Evolutionary conservation across 805 yeast genomes (phyloP), one percentile per base, ranked within the genome.

Genomic region (Barnettozyma salicaria): DNA sequence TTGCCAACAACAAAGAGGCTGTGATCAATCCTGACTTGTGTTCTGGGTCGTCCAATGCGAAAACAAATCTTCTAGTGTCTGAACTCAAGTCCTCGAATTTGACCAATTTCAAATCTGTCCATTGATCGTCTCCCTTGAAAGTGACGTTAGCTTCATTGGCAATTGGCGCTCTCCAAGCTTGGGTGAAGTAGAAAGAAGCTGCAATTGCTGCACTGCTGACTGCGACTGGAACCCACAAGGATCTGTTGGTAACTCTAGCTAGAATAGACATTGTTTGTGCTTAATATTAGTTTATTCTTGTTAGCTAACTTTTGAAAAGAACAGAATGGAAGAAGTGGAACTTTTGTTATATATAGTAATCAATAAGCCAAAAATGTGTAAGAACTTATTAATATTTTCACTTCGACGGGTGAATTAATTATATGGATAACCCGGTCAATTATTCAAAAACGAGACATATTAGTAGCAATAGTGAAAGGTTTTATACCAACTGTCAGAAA

Each of bases 1-100:
- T 89, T 62, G 95, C 75, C 59, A 92, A 59, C 30, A 92, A 59
- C 47, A 81, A 76, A 21, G 92, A 84, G 29, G 97, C 95, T 36
- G 81, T 72, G 48, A 72, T 65, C 50, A 88, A 72, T 24, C 97
- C 97, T 21, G 87, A 70, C 14, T 68, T 76, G 42, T 78, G 74
- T 53, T 81, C 89, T 18, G 70, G 59, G 36, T 70, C 59, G 25
- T 84, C 83, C 48, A 88, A 73, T 43, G 75, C 79, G 52, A 89
- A 86, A 18, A 76, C 70, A 55, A 83, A 72, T 51, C 74, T 71
- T 61, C 76, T 82, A 53, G 90, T 71, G 62, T 81, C 80, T 21
- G 67, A 59, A 13, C 85, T 73, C 27, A 80, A 56, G 19, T 74
- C 69, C 48, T 63, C 63, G 35, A 67, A 53, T 36, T 67, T 63